These are phyloP conservation scores for Tephrocybe sp. DNA, from an alignment of 768 basidiomycete species.

Conservation along the genomic window DNA sequence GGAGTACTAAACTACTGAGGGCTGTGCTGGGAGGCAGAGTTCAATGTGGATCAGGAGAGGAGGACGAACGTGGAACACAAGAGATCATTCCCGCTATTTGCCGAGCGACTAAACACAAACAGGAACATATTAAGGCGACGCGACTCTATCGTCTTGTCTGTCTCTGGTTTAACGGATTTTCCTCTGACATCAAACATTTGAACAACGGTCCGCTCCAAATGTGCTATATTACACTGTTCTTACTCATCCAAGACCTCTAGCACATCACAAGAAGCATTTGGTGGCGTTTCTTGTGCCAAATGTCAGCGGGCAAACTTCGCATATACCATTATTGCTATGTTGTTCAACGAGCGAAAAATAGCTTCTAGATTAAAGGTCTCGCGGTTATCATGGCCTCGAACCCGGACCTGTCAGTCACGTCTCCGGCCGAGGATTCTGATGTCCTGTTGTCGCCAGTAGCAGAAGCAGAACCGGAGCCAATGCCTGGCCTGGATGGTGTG, in stretches of 20 bases:
- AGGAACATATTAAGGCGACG: constrained; percentile 8
- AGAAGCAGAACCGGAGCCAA: constrained; percentile 62
- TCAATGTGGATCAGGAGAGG: background rate
- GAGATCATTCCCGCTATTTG: constrained; percentile 7
- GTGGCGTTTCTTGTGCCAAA: constrained; percentile 9
- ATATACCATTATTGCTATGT: constrained; percentile 5
- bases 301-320: constrained; percentile 17
- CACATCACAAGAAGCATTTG: constrained; percentile 3
- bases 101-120: constrained; percentile 11
- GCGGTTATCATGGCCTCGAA: constrained; percentile 29
- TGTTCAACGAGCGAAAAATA: constrained; percentile 7
- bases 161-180: background rate
- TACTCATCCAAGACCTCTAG: background rate
- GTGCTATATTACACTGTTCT: background rate
- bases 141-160: constrained; percentile 7
- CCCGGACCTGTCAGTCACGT: constrained; percentile 42
- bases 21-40: too few species aligned
- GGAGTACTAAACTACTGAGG: too few species aligned
- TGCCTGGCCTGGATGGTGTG: constrained; percentile 68
- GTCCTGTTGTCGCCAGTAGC: constrained; percentile 41
- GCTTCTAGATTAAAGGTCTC: constrained; percentile 20
- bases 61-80: background rate
- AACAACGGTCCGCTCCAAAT: background rate
- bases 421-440: constrained; percentile 68
- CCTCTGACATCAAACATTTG: background rate